Percentiles rank a stretch among this genome's conserved stretches.
Conservation (phyloP, 2,329 filamentous ascomycete species). For the Xylaria sp. region DNA sequence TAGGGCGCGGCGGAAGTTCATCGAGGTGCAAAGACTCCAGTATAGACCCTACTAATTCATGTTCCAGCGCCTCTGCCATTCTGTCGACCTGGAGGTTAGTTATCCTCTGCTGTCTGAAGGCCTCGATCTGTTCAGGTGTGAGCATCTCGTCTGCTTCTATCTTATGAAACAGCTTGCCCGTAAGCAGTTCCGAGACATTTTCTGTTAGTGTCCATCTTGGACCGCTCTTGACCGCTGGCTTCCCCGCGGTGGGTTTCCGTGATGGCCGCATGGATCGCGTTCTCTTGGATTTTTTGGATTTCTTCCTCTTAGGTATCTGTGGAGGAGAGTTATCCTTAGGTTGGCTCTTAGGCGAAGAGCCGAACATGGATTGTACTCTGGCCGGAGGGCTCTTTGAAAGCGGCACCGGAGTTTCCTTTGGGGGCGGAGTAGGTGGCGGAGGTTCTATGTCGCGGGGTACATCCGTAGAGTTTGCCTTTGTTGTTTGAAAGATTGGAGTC, state of each 20-base stretch:
- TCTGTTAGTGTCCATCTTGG: constrained; percentile 60
- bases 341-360: constrained; percentile 3
- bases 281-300: constrained; percentile 37
- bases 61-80: constrained; percentile 41
- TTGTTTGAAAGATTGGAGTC: constrained; percentile 25
- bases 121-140: constrained; percentile 57
- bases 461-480: constrained; percentile 35
- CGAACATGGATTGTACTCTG: not conserved
- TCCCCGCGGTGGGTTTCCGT: constrained; percentile 34
- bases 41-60: constrained; percentile 48
- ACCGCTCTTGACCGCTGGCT: constrained; percentile 39
- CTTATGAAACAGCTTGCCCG: constrained; percentile 58
- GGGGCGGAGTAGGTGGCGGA: constrained; percentile 29
- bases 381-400: constrained; percentile 15
- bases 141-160: constrained; percentile 66
- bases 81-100: constrained; percentile 41
- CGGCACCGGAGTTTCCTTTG: constrained; percentile 21
- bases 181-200: constrained; percentile 63
- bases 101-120: constrained; percentile 49
- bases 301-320: constrained; percentile 49
- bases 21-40: constrained; percentile 58
- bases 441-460: constrained; percentile 16
- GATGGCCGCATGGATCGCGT: constrained; percentile 34
- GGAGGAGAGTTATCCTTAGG: constrained; percentile 27
- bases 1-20: constrained; percentile 51